Percentiles rank a stretch among this genome's conserved stretches.
phyloP scores from a whole-genome alignment of 2,329 filamentous ascomycete species.

The Exophiala alcalophila region DNA sequence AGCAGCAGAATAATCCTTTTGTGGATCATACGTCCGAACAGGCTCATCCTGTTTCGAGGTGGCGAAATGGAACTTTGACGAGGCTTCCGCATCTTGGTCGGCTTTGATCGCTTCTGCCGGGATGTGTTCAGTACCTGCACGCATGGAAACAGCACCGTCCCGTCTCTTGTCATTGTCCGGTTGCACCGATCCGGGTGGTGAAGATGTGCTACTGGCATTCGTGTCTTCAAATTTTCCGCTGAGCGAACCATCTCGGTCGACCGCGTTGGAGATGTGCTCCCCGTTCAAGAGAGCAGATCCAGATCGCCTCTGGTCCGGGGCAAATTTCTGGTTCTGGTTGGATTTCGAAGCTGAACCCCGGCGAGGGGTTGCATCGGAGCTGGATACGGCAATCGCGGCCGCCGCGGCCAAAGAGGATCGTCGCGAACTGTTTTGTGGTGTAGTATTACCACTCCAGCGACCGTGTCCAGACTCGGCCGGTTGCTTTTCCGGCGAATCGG shows the following conservation, averaged over 20 bases:
- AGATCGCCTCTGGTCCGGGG: conserved; percentile 5
- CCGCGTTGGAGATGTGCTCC: conserved; percentile 9
- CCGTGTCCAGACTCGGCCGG: conserved; percentile 4
- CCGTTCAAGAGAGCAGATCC: conserved; percentile 9
- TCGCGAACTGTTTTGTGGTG: conserved; percentile 12
- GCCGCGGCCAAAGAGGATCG: conserved; percentile 15
- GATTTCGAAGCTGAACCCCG: conserved; percentile 4
- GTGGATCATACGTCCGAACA: conserved; percentile 25
- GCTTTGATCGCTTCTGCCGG: conserved; percentile 17
- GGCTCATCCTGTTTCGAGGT: conserved; percentile 27
- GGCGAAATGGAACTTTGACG: conserved; percentile 27
- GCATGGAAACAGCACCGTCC: conserved; percentile 28
- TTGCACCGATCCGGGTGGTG: conserved; percentile 9
- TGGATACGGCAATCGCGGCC: conserved; percentile 11
- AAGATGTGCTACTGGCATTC: conserved; percentile 9
- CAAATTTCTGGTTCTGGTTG: conserved; percentile 1
- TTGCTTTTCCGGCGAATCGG: conserved; percentile 8
- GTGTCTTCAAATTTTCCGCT: conserved; percentile 4
- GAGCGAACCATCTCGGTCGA: conserved; percentile 4
- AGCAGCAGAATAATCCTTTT: conserved; percentile 15
- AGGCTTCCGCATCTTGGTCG: conserved; percentile 6
- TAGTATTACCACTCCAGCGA: conserved; percentile 7
- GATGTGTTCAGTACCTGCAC: conserved; percentile 27
- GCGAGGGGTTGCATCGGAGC: conserved; percentile 3
- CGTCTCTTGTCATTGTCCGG: conserved; percentile 21